Evolutionary conservation across 805 yeast genomes (phyloP), one percentile per base, ranked within the genome.

Genomic region (Ogataea trehalophila): DNA sequence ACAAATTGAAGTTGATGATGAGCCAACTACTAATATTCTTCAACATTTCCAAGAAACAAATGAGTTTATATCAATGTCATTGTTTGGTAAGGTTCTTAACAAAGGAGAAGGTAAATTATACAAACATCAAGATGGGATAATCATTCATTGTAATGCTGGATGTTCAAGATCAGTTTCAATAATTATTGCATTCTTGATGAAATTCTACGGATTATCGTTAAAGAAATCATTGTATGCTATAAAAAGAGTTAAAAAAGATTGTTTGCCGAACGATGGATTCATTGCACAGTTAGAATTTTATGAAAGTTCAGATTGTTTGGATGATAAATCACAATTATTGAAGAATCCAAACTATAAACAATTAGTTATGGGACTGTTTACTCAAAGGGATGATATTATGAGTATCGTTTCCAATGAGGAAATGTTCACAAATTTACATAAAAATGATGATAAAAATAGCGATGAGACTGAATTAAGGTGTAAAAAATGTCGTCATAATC

Each of bases 261-360:
- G 81, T 4, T 74, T 76, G 50, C 96, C 96, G 23, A 92, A 89
- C 65, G 77, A 72, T 4, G 80, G 85, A 17, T 94, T 94, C 60
- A 60, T 77, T 59, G 78, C 78, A 50, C 99, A 92, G 66, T 71
- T 92, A 48, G 64, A 75, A 39, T 60, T 89, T 5, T 92, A 78
- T 63, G 76, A 80, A 51, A 69, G 69, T 48, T 56, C 57, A 62
- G 67, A 35, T 35, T 62, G 50, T 69, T 70, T 59, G 57, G 80
- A 49, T 69, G 71, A 57, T 67, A 38, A 1, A 43, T 48, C 9
- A 15, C 26, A 23, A 22, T 42, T 64, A 41, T 40, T 33, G 6
- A 23, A 42, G 3, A 42, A 48, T 37, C 51, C 61, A 5, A 49
- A 55, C 33, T 77, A 78, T 55, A 77, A 74, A 50, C 75, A 69